These are phyloP conservation scores for Pseudogymnoascus sp. DNA, from an alignment of 2,329 filamentous ascomycete genomes.

Conservation along the genomic window DNA sequence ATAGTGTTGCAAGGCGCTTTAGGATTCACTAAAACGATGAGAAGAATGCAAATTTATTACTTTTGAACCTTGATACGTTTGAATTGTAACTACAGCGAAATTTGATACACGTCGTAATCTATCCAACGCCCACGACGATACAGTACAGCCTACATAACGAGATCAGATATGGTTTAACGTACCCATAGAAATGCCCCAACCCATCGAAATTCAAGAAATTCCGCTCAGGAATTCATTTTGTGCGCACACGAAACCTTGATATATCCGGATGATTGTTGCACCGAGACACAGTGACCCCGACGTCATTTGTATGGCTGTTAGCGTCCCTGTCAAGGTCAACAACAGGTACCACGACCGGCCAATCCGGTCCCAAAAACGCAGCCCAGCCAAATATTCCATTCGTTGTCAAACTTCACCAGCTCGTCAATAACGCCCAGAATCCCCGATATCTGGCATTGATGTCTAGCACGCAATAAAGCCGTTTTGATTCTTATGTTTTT, in stretches of 20 bases:
- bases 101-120: neutral
- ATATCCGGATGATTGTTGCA: neutral
- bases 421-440: neutral
- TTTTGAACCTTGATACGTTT: neutral
- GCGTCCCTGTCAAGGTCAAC: neutral
- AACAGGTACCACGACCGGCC: neutral
- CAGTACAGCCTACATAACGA: neutral
- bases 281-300: neutral
- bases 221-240: neutral
- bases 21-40: neutral
- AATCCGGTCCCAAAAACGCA: neutral
- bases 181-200: neutral
- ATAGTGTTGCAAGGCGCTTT: neutral
- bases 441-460: neutral
- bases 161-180: neutral
- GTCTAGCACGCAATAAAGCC: neutral
- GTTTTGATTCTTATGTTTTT: neutral
- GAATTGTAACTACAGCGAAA: neutral
- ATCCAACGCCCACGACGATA: neutral
- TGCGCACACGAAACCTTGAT: neutral
- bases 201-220: neutral
- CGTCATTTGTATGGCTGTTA: neutral
- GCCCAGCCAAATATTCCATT: neutral
- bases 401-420: conserved; percentile 1
- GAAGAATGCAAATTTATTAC: neutral